Evolutionary conservation across 208 protist genomes (phyloP).

Genomic region (Jaenimonas drosophilae): DNA sequence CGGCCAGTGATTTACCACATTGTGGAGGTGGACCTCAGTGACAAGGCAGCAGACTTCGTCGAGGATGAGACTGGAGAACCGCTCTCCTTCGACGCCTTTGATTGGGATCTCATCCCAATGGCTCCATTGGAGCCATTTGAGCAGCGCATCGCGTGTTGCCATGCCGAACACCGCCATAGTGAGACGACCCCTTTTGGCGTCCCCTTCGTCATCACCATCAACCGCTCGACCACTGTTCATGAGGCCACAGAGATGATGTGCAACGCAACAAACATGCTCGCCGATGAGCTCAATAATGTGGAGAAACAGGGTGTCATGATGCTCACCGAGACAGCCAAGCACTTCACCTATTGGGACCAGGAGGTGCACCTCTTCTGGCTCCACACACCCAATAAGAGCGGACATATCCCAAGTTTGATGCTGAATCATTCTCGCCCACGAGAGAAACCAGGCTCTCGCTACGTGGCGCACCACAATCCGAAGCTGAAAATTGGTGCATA

Average conservation of each 20-base stretch:
- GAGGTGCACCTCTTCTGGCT: slow-evolving; percentile 31
- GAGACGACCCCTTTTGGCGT: slow-evolving; percentile 27
- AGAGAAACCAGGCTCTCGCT: slow-evolving; percentile 57
- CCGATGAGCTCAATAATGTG: slow-evolving; percentile 18
- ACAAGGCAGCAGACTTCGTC: too few species aligned
- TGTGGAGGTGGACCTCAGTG: slow-evolving; percentile 19
- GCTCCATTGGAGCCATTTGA: slow-evolving; percentile 23
- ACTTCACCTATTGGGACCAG: slow-evolving; percentile 41
- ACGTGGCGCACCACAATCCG: slow-evolving; percentile 51
- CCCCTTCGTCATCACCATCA: slow-evolving; percentile 59
- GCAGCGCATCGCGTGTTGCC: slow-evolving; percentile 55
- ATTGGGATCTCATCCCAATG: slow-evolving; percentile 35
- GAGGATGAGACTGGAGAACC: slow-evolving; percentile 2
- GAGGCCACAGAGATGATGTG: slow-evolving; percentile 31
- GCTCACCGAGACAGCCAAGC: slow-evolving; percentile 18
- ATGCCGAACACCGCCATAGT: slow-evolving; percentile 26
- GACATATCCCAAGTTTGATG: slow-evolving; percentile 37
- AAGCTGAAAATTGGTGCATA: slow-evolving; percentile 49
- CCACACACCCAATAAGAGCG: slow-evolving; percentile 29
- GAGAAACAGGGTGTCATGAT: slow-evolving; percentile 36
- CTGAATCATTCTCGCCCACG: slow-evolving; percentile 47
- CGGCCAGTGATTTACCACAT: slow-evolving; percentile 26
- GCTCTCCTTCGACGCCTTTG: too few species aligned
- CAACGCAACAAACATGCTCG: slow-evolving; percentile 16
- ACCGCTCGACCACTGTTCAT: slow-evolving; percentile 23